A percentile compares a stretch with the other conserved stretches of the same genome.
Conservation (phyloP, 768 basidiomycete species). For the Tephrocybe sp. region DNA sequence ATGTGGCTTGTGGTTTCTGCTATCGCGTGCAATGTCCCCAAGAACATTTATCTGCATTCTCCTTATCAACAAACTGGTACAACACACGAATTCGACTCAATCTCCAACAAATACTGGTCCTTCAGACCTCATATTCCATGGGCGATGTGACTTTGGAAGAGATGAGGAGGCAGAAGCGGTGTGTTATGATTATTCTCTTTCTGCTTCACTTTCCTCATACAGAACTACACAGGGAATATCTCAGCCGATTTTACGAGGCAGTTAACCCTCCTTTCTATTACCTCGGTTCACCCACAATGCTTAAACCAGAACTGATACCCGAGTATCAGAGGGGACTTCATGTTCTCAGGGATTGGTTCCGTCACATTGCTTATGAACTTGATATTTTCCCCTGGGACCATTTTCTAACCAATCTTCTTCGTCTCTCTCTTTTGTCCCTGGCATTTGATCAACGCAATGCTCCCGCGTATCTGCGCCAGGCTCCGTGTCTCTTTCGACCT, state of each 20-base stretch:
- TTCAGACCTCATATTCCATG: slow-evolving; percentile 29
- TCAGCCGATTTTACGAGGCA: slow-evolving; percentile 45
- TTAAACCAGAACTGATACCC: slow-evolving; percentile 36
- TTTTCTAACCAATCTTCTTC: slow-evolving; percentile 41
- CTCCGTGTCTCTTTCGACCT: slow-evolving; percentile 22
- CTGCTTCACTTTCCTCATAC: neutral
- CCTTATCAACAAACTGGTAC: slow-evolving; percentile 31
- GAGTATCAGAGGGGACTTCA: slow-evolving; percentile 33
- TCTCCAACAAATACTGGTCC: slow-evolving; percentile 48
- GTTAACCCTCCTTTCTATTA: slow-evolving; percentile 44
- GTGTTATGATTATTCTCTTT: neutral
- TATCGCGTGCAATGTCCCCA: slow-evolving; percentile 29
- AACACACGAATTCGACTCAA: slow-evolving; percentile 42
- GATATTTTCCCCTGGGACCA: slow-evolving; percentile 17
- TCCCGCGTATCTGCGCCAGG: slow-evolving; percentile 25
- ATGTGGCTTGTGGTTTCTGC: slow-evolving; percentile 31
- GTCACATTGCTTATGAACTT: slow-evolving; percentile 34
- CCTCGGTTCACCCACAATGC: slow-evolving; percentile 41
- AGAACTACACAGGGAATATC: slow-evolving; percentile 36
- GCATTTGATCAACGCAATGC: slow-evolving; percentile 29
- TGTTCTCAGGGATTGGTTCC: slow-evolving; percentile 45
- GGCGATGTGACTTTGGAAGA: slow-evolving; percentile 8
- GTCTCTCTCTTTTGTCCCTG: slow-evolving; percentile 35
- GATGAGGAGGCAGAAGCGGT: slow-evolving; percentile 20
- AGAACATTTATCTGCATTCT: slow-evolving; percentile 28